Base-by-base conservation (phyloP, 768 basidiomycete genomes). In the Dendrothele bispora region DNA sequence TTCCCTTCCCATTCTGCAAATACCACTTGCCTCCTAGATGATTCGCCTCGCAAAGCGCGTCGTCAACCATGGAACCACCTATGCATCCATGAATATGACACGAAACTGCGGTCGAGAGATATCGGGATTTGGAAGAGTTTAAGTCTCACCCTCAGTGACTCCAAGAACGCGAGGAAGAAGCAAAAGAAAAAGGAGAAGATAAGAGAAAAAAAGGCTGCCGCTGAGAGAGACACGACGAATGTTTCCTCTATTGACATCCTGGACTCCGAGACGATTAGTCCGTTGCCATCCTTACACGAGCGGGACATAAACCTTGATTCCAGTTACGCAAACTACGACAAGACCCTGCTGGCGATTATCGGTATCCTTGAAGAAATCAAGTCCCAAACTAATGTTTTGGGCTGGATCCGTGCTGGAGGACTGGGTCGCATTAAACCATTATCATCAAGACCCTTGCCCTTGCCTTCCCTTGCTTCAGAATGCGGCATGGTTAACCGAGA, bases 31-130 rank as follows among this genome's bases (percentile, higher is more conserved):
- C 69, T 82, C 15, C 65, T 82, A 11, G 79, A 80, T 52, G 79
- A 82, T 55, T 79, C 78, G 2, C 86, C 74, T 1, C 66, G 68
- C 22, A 82, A 80, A 53, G 79, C 77, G 0, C 74, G 68, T 24
- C 69, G 86, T 14, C 91, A 93, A 58, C 91, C 90, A 0, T 87
- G 79, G 69, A 93, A 89, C 59, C 91, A 93, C 58, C 66, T 92
- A 18, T 88, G 85, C 58, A 76, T 92, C 53, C 73, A 67, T 8
- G 89, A 91, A 58, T 92, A 91, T 59, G 69, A 73, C 12, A 67
- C 62, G 2, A 54, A 65, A 7, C 68, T 66, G 58, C 75, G 84
- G 10, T 50, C 38, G 30, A 52, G 14, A n/a, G 57, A 59, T 27
- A 27, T 47, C 18, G 46, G 43, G 0, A 39, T 30, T 3, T 35